Evolutionary conservation across 2,329 filamentous ascomycete genomes (phyloP), one percentile per base, ranked within the genome.

Genomic region (Endocalyx cinctus): DNA sequence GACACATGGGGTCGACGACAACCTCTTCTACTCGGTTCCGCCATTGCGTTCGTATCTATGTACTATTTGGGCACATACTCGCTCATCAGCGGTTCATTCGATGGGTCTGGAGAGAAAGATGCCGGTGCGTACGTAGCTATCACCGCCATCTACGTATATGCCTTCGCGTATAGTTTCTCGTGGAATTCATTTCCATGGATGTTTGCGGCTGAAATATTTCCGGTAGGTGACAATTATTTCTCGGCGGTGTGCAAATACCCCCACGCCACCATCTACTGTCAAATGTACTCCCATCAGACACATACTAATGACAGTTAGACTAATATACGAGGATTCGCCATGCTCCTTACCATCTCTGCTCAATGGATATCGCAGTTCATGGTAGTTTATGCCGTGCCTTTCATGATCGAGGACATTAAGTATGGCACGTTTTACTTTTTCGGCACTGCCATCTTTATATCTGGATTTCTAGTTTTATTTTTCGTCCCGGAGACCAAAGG

Each of bases 161-260:
- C n/a, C n/a, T n/a, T n/a, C n/a, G 22, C 22, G 22, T 25, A 25
- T 25, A n/a, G 10, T 25, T 25, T 25, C 22, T 25, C 22, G n/a
- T 25, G 22, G 22, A 25, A 25, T n/a, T 25, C 22, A n/a, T n/a
- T n/a, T n/a, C n/a, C n/a, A n/a, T 28, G 26, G 26, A 28, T 28
- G 8, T 28, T 28, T 15, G 26, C 26, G 14, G 10, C 26, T 8
- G 26, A 28, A 15, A 28, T 28, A 10, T 28, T 28, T 14, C 26
- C 26, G 10, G 26, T 28, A 28, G 14, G 26, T 28, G 26, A 10
- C 14, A 28, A 28, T 10, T n/a, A n/a, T n/a, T n/a, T n/a, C n/a
- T n/a, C n/a, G n/a, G n/a, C n/a, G n/a, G n/a, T n/a, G n/a, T n/a
- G n/a, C n/a, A n/a, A n/a, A n/a, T n/a, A n/a, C n/a, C n/a, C n/a